Conservation (phyloP, 1,284 basidiomycete species). For the Leccinum discolor region DNA sequence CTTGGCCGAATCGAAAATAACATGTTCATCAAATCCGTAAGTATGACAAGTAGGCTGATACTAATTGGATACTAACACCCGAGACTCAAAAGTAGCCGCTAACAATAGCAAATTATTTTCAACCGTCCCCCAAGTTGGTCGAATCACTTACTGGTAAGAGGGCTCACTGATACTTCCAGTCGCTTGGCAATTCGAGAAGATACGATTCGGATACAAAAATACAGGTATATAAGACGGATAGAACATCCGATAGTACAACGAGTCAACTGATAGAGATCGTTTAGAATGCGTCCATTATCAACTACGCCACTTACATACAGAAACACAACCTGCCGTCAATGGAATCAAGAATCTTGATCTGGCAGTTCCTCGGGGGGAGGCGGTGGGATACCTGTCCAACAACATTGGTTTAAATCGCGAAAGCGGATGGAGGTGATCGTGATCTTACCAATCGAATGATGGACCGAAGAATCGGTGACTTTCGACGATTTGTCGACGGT, state of each 20-base stretch:
- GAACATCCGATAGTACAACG: not conserved
- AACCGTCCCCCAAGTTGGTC: no score
- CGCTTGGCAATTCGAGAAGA: not conserved
- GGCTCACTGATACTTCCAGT: not conserved
- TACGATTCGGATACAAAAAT: not conserved
- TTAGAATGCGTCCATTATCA: not conserved
- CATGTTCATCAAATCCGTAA: not conserved
- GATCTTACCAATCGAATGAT: constrained; percentile 26
- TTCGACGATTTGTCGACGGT: constrained; percentile 17
- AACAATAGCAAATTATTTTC: no score
- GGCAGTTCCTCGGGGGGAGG: constrained; percentile 7
- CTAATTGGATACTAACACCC: no score
- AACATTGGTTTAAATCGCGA: not conserved
- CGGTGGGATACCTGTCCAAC: constrained; percentile 9
- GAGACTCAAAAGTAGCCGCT: no score
- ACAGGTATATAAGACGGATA: not conserved
- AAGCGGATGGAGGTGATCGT: not conserved
- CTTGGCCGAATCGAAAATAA: not conserved
- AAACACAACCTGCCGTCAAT: not conserved
- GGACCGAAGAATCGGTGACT: constrained; percentile 26
- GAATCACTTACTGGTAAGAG: no score
- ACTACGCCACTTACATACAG: constrained; percentile 3
- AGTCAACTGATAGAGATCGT: not conserved
- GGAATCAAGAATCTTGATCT: constrained; percentile 3
- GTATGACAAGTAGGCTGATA: no score